phyloP scores from a whole-genome alignment of 2,329 filamentous ascomycete genomes.

The Byssochlamys sp. region DNA sequence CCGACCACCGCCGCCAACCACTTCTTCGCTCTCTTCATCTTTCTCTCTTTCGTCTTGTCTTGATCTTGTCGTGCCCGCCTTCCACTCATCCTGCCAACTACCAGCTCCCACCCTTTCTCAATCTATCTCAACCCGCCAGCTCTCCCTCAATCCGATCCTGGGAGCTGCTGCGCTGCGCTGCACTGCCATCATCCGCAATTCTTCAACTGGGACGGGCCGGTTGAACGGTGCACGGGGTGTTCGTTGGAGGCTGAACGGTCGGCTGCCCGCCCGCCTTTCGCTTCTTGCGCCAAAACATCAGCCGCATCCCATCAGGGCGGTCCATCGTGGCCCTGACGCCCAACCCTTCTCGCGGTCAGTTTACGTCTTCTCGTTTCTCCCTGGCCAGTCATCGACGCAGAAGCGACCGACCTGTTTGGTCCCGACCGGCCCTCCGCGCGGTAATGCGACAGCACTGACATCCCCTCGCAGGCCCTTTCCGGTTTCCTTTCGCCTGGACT shows the following conservation, averaged over 20 bases:
- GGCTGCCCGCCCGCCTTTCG: conserved; percentile 13
- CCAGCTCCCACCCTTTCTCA: conserved; percentile 1
- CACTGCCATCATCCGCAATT: not conserved
- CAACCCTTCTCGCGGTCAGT: not conserved
- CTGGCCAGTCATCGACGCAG: not conserved
- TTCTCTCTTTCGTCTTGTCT: conserved; percentile 2
- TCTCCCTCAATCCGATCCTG: too few species aligned
- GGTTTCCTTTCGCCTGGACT: not conserved
- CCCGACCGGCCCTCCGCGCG: conserved; percentile 11
- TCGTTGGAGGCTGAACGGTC: conserved; percentile 1
- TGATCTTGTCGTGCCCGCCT: not conserved
- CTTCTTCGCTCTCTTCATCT: conserved; percentile 1
- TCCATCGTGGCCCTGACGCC: not conserved
- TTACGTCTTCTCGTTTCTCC: not conserved
- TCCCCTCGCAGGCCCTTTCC: conserved; percentile 7
- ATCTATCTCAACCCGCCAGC: conserved; percentile 2
- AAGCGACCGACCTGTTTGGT: too few species aligned
- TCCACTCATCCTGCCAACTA: not conserved
- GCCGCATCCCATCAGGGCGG: conserved; percentile 12
- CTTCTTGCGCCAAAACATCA: conserved; percentile 26
- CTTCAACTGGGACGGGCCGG: not conserved
- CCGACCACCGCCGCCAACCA: not conserved
- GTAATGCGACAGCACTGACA: conserved; percentile 16
- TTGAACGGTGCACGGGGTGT: not conserved
- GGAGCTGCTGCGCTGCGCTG: conserved; percentile 1